Conservation (phyloP, 139 green algal species). For the Asterochloris erici region DNA sequence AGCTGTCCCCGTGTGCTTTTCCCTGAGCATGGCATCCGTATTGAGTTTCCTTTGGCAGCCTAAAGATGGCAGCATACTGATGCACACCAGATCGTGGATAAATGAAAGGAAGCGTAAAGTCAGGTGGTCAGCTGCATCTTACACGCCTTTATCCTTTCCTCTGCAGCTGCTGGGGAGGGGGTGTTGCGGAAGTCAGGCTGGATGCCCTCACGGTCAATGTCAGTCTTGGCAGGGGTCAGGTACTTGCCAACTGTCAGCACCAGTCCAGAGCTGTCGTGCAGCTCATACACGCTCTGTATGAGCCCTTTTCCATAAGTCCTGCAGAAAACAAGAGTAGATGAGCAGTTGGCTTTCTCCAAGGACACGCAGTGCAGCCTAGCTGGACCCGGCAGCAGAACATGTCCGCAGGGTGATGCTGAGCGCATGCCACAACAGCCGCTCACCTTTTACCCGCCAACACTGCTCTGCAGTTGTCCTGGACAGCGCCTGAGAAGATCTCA, state of each 20-base stretch:
- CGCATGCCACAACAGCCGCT: not conserved
- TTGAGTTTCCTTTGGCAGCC: too few relatives aligned
- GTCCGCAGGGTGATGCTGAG: not conserved
- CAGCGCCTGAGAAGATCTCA: conserved; percentile 90
- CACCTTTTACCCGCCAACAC: conserved; percentile 69
- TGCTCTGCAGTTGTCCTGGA: conserved; percentile 93
- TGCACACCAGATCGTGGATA: too few relatives aligned
- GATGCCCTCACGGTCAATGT: conserved; percentile 75
- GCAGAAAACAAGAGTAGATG: not conserved
- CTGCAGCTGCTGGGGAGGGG: conserved; percentile 17
- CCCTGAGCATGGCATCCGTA: too few relatives aligned
- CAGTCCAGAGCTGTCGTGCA: conserved; percentile 86
- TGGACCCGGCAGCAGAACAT: too few relatives aligned
- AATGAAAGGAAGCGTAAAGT: too few relatives aligned
- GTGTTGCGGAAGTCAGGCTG: conserved; percentile 53
- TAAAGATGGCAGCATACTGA: too few relatives aligned
- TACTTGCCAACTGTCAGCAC: conserved; percentile 95
- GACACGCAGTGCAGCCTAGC: too few relatives aligned
- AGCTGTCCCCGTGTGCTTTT: too few relatives aligned
- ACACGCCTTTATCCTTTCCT: conserved; percentile 17
- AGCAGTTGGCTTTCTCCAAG: not conserved
- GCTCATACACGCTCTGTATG: conserved; percentile 96
- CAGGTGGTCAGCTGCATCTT: not conserved
- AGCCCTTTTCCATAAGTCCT: conserved; percentile 95
- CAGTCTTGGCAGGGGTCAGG: conserved; percentile 70